Evolutionary conservation across 768 basidiomycete species (phyloP).

Genomic region (Termitomyces sp.): DNA sequence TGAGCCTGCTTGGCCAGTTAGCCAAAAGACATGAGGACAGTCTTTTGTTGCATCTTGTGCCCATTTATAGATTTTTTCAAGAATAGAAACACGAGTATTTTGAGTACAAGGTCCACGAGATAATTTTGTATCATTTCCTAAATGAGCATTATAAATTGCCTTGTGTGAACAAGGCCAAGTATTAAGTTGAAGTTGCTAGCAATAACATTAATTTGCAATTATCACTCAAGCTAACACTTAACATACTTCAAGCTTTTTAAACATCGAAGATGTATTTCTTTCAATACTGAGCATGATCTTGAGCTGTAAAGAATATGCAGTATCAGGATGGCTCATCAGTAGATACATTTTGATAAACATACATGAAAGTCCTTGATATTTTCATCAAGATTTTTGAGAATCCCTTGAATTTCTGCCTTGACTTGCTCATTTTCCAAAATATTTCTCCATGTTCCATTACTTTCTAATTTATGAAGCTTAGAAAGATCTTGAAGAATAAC

Average conservation of each 20-base stretch:
- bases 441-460: too few species aligned
- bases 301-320: neutral
- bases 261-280: neutral
- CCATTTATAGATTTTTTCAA: too few species aligned
- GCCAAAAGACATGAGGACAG: too few species aligned
- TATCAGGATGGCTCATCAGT: neutral
- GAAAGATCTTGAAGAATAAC: neutral
- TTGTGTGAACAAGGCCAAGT: neutral
- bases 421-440: slow-evolving; percentile 11
- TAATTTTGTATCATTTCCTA: too few species aligned
- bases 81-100: neutral
- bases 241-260: neutral
- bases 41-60: too few species aligned
- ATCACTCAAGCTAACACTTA: neutral
- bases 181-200: neutral
- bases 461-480: too few species aligned
- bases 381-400: slow-evolving; percentile 3
- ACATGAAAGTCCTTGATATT: slow-evolving; percentile 8
- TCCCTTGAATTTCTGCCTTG: neutral
- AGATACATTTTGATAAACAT: neutral
- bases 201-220: neutral
- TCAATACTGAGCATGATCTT: neutral
- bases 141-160: neutral
- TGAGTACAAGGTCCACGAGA: slow-evolving; percentile 7
- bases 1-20: too few species aligned